phyloP scores from a whole-genome alignment of 2,329 filamentous ascomycete species.

The Zasmidium cellare region DNA sequence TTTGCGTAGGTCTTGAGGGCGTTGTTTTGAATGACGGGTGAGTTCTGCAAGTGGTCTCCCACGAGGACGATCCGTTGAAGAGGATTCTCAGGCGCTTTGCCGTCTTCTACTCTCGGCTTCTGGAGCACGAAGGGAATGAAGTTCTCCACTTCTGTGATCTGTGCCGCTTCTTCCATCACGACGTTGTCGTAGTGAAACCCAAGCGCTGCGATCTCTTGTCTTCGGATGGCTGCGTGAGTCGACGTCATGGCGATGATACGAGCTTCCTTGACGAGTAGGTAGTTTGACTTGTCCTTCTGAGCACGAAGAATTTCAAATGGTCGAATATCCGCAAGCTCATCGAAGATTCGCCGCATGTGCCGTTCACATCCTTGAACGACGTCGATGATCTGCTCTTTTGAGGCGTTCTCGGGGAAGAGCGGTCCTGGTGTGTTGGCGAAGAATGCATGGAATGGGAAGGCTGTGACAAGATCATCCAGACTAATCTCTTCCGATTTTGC shows the following conservation, averaged over 20 bases:
- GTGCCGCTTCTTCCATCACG: slow-evolving; percentile 96
- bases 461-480: slow-evolving; percentile 60
- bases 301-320: slow-evolving; percentile 92
- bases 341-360: slow-evolving; percentile 87
- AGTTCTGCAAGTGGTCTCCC: slow-evolving; percentile 96
- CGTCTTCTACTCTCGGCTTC: slow-evolving; percentile 44
- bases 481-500: slow-evolving; percentile 52
- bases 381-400: slow-evolving; percentile 69
- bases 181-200: slow-evolving; percentile 98
- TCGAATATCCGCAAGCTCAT: slow-evolving; percentile 86
- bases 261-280: slow-evolving; percentile 92
- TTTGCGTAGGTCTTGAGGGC: slow-evolving; percentile 95
- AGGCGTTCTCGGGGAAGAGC: slow-evolving; percentile 68
- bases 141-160: slow-evolving; percentile 95
- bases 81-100: slow-evolving; percentile 59
- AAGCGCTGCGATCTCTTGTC: slow-evolving; percentile 85
- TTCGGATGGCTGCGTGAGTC: slow-evolving; percentile 92
- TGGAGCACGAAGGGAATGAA: slow-evolving; percentile 96
- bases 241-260: slow-evolving; percentile 98
- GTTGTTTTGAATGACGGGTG: slow-evolving; percentile 89
- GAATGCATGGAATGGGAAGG: slow-evolving; percentile 86
- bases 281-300: slow-evolving; percentile 91
- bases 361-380: slow-evolving; percentile 81
- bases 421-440: slow-evolving; percentile 86
- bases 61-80: slow-evolving; percentile 88